Base-by-base conservation (phyloP, 2,329 filamentous ascomycete species). In the Chaetomiaceae sp. region DNA sequence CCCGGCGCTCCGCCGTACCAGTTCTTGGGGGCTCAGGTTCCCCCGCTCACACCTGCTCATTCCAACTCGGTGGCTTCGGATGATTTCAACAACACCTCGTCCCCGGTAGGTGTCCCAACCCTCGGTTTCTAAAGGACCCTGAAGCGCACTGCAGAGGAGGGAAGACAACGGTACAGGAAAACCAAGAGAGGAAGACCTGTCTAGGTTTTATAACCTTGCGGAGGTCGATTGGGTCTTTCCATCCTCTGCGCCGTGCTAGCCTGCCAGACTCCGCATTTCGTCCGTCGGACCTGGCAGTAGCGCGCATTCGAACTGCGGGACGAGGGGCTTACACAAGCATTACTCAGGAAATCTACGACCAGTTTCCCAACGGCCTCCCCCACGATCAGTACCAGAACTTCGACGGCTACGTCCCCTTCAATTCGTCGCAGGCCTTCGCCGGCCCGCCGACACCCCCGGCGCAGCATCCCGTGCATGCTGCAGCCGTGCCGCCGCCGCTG, bases 31-130 rank as follows among this genome's bases (percentile, higher is more conserved):
- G 29, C 45, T 7, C 38, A 38, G 53, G 71, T 79, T 44, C 66
- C 71, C 47, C 74, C 74, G 38, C 59, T 77, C 59, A 78, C 75
- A 51, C 75, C 76, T 24, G 76, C 75, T 47, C 71, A 75, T 61
- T 74, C 75, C 47, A 74, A 74, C 56, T 76, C 75, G 45, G 71
- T 71, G 36, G 65, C 66, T 22, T 77, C 75, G 30, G 75, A 78
- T 47, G 75, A 79, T 45, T 79, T 74, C 64, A 70, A 65, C 59
- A 72, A 66, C 48, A 73, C 73, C 43, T 78, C 76, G 56, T 72
- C 76, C 57, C 71, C 75, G 61, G 76, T 79, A 66, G 65, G 73
- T 59, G n/a, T n/a, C n/a, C n/a, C 58, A 48, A 56, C 56, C 50
- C 58, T 56, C 53, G 54, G 12, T 40, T 17, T 36, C 32, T 22